phyloP scores from a whole-genome alignment of 2,329 filamentous ascomycete species.

The Colletotrichum sp. region DNA sequence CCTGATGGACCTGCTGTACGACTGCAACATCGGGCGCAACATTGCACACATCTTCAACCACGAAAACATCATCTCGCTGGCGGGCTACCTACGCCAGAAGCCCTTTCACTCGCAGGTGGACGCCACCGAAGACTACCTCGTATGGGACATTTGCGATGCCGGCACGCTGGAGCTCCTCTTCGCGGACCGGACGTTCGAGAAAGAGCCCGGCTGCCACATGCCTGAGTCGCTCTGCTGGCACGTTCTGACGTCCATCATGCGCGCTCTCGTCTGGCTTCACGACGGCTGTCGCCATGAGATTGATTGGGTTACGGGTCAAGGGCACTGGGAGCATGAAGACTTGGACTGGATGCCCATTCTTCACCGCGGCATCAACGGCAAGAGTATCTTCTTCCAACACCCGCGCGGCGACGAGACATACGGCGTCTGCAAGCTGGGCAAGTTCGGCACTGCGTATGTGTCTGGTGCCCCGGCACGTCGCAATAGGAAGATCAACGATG shows the following conservation, averaged over 20 bases:
- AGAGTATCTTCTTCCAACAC: constrained; percentile 57
- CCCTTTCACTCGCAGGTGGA: constrained; percentile 19
- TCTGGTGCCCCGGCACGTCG: constrained; percentile 37
- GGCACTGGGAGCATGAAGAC: constrained; percentile 30
- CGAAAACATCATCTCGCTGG: constrained; percentile 52
- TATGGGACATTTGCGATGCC: constrained; percentile 60
- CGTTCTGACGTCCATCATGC: constrained; percentile 51
- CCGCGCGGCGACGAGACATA: constrained; percentile 54
- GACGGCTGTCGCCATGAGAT: constrained; percentile 43
- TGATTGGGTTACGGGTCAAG: not conserved
- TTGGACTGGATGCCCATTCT: constrained; percentile 57
- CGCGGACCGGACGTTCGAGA: constrained; percentile 25
- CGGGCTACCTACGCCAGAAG: constrained; percentile 37
- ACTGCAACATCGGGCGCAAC: constrained; percentile 31
- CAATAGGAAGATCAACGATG: not conserved
- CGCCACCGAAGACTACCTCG: constrained; percentile 36
- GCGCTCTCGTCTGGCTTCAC: constrained; percentile 59
- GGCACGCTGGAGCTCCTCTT: constrained; percentile 52
- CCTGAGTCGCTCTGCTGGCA: constrained; percentile 63
- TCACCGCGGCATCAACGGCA: constrained; percentile 51
- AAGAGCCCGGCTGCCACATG: constrained; percentile 37
- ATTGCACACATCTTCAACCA: constrained; percentile 49
- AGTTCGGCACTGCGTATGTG: constrained; percentile 46
- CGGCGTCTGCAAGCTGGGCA: constrained; percentile 59
- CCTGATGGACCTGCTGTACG: constrained; percentile 31